Evolutionary conservation across 306 rosid genomes (phyloP), one percentile per base, ranked within the genome.

Genomic region (Cicer yamashitae): DNA sequence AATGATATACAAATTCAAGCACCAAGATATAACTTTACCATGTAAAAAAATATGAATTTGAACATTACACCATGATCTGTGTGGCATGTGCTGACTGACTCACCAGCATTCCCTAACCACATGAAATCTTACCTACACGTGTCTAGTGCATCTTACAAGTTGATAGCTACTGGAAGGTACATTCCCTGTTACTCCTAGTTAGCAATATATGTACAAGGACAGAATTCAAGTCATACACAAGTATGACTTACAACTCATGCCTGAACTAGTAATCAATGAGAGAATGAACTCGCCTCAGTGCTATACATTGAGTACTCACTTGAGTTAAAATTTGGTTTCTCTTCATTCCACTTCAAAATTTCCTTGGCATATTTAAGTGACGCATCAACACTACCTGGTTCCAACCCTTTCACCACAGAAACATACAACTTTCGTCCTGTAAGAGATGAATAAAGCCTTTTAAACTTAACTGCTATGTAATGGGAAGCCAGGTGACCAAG

Each of bases 331-430:
- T 92, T 89, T 46, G 83, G 88, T 74, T 86, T 90, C 90, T 92
- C 99, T 60, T 90, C 97, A 18, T 81, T 91, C 99, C 99, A 96
- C 84, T 89, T 92, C 79, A 87, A 79, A 87, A 96, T 89, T 89
- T 96, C 99, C 83, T 89, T 90, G 1, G 91, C 89, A 74, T 96
- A 92, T 87, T 88, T 96, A 50, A 96, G 99, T 79, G 96, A 72
- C 40, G 84, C 83, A 78, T 92, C 97, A 14, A 94, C 96, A 59
- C 96, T 91, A 45, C 46, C 81, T 25, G 97, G 93, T 82, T 87
- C 94, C 90, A 94, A 83, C 8, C 96, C 98, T 65, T 86, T 91
- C 75, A 87, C 98, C 61, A 70, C 56, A 56, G 98, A 96, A 65
- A 86, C 98, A 22, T 82, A 96, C 86, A 96, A 46, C 83, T 88